A percentile compares a stretch with the other conserved stretches of the same genome.
phyloP scores from a whole-genome alignment of 129 eudicot genomes.

The Scalesia atractyloides region DNA sequence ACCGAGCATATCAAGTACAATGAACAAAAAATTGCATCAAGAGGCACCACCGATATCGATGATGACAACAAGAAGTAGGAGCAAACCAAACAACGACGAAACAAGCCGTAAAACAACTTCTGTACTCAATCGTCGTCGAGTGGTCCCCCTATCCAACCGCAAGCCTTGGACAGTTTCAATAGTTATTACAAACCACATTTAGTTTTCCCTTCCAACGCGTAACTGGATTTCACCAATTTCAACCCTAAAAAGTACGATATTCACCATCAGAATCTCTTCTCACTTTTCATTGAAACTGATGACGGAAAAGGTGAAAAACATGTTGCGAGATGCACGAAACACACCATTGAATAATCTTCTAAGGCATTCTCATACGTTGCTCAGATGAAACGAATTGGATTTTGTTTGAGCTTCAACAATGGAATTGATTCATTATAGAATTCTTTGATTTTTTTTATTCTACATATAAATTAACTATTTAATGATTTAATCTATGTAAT shows the following conservation, averaged over 20 bases:
- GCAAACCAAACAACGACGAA: conserved; percentile 42
- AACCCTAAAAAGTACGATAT: neutral
- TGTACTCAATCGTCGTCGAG: conserved; percentile 49
- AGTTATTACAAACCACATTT: neutral
- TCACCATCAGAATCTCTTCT: neutral
- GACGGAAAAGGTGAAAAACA: conserved; percentile 73
- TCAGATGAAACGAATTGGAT: conserved; percentile 38
- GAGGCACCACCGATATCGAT: neutral
- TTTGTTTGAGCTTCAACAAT: neutral
- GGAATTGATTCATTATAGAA: conserved; percentile 1
- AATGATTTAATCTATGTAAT: neutral
- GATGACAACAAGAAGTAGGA: conserved; percentile 44
- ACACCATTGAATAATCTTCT: conserved; percentile 57
- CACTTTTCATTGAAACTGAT: conserved; percentile 37
- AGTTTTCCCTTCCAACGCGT: neutral
- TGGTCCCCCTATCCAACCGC: conserved; percentile 69
- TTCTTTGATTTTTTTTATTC: neutral
- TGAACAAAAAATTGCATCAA: conserved; percentile 34
- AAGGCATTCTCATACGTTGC: conserved; percentile 66
- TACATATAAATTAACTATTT: neutral
- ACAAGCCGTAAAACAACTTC: conserved; percentile 69
- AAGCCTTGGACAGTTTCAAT: conserved; percentile 63
- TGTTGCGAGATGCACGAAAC: conserved; percentile 47
- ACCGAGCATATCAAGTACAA: conserved; percentile 27
- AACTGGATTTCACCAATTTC: neutral